A percentile compares a stretch with the other conserved stretches of the same genome.
Evolutionary conservation across 179 eudicot genomes (phyloP).

Genomic region (Actinidia chinensis): DNA sequence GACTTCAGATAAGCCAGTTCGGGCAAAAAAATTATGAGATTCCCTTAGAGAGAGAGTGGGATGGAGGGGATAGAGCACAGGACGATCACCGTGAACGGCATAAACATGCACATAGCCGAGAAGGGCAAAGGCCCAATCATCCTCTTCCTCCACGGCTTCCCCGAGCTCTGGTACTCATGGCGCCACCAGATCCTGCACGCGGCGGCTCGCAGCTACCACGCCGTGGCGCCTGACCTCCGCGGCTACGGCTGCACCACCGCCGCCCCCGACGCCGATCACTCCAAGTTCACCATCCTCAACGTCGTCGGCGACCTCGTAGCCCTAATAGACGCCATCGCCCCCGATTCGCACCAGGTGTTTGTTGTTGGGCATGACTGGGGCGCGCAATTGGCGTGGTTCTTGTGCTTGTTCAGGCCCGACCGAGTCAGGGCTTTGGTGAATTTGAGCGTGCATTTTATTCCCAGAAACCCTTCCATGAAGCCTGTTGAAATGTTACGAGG

Average conservation of each 20-base stretch:
- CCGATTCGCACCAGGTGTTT: constrained; percentile 35
- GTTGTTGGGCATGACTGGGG: constrained; percentile 78
- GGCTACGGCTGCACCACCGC: constrained; percentile 70
- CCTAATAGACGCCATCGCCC: constrained; percentile 49
- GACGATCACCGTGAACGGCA: constrained; percentile 40
- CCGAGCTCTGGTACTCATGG: constrained; percentile 83
- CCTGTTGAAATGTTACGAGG: constrained; percentile 25
- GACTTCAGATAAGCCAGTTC: too few relatives aligned
- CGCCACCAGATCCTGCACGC: constrained; percentile 63
- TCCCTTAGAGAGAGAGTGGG: constrained; percentile 14
- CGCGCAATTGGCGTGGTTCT: constrained; percentile 47
- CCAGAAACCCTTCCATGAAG: constrained; percentile 37
- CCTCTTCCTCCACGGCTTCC: constrained; percentile 70
- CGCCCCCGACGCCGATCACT: constrained; percentile 27
- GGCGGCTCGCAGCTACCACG: constrained; percentile 53
- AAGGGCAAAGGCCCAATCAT: constrained; percentile 38
- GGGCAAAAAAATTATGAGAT: too few relatives aligned
- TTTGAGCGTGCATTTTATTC: constrained; percentile 49
- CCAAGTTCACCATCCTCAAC: constrained; percentile 48
- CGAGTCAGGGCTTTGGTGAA: constrained; percentile 52
- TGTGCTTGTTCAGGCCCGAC: constrained; percentile 65
- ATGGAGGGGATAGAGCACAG: constrained; percentile 51
- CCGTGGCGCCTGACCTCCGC: constrained; percentile 77
- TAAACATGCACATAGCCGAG: constrained; percentile 61
- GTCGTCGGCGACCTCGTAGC: constrained; percentile 58